These are phyloP conservation scores for Codiaeum variegatum DNA, from an alignment of 441 rosid species.

Conservation along the genomic window DNA sequence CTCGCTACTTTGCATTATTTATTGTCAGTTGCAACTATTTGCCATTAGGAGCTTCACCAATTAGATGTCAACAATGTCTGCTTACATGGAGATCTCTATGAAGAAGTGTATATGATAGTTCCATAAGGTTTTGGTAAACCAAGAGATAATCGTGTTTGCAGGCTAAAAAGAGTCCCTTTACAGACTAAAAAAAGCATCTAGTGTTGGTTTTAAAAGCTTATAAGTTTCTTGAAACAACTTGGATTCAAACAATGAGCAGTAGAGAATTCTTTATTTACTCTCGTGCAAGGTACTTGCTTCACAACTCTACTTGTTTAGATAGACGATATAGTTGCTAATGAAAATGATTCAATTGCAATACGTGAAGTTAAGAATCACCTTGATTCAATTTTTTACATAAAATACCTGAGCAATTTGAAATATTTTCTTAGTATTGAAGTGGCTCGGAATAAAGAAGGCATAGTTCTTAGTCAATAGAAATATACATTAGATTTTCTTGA, in stretches of 20 bases:
- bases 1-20: too few species aligned
- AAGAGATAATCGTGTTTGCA: neutral
- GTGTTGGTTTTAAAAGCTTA: neutral
- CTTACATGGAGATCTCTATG: too few species aligned
- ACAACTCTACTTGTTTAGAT: neutral
- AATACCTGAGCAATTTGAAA: neutral
- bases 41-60: too few species aligned
- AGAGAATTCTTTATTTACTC: neutral
- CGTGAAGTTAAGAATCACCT: neutral
- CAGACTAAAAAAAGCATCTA: neutral
- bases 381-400: neutral
- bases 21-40: too few species aligned
- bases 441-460: neutral
- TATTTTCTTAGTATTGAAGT: neutral
- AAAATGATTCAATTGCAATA: neutral
- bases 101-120: too few species aligned
- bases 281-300: neutral
- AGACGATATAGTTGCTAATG: neutral
- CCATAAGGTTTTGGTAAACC: neutral
- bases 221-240: neutral
- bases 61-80: too few species aligned
- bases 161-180: neutral
- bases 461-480: neutral
- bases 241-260: neutral
- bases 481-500: neutral